These are phyloP conservation scores for Nicotiana paniculata DNA, from an alignment of 257 asterid genomes.

Conservation along the genomic window DNA sequence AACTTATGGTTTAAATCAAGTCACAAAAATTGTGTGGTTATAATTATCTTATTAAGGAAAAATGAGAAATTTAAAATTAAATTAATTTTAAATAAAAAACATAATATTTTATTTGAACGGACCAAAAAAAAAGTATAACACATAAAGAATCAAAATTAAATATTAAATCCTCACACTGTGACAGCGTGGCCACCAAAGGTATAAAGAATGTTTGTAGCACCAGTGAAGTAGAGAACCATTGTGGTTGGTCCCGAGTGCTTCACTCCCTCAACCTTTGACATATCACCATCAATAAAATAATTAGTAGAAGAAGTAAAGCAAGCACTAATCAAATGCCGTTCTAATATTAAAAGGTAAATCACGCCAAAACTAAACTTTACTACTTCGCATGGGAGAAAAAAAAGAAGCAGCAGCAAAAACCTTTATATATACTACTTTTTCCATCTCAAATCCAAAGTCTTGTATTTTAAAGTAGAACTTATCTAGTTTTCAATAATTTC, in stretches of 20 bases:
- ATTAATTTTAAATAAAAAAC: too few relatives aligned
- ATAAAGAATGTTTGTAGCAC: slow-evolving; percentile 86
- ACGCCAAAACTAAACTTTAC: slow-evolving; percentile 36
- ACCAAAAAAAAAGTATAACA: too few relatives aligned
- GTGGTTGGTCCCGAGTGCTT: slow-evolving; percentile 75
- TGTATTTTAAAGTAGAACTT: not conserved
- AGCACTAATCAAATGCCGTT: not conserved
- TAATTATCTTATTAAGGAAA: too few relatives aligned
- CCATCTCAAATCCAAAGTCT: not conserved
- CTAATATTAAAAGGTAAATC: slow-evolving; percentile 10
- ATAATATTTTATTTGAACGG: too few relatives aligned
- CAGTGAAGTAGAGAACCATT: slow-evolving; percentile 82
- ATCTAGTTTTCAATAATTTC: not conserved
- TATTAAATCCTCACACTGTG: slow-evolving; percentile 50
- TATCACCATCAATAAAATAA: slow-evolving; percentile 1
- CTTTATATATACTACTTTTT: not conserved
- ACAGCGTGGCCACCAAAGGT: slow-evolving; percentile 95
- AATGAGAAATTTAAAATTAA: too few relatives aligned
- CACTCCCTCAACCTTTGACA: slow-evolving; percentile 60
- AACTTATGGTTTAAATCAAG: too few relatives aligned
- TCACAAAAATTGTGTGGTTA: too few relatives aligned
- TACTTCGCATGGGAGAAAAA: not conserved
- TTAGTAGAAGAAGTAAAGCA: not conserved
- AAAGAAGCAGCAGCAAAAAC: not conserved
- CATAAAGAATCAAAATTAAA: too few relatives aligned